Conservation (phyloP, 257 asterid species). For the Solanum tarapatanum region DNA sequence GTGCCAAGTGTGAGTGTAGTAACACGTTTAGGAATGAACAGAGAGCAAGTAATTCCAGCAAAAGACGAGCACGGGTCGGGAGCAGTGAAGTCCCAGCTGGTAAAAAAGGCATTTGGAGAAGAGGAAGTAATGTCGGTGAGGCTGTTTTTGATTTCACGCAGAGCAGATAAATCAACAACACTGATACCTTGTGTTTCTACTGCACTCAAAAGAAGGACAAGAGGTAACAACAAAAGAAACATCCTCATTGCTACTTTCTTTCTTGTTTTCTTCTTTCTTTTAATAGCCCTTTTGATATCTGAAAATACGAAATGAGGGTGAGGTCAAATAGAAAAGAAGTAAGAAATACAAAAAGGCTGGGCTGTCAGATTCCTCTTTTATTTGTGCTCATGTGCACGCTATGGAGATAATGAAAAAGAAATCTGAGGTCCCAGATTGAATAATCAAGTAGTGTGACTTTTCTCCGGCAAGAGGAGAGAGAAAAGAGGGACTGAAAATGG, state of each 20-base stretch:
- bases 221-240: background rate
- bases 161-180: conserved; percentile 38
- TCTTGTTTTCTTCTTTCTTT: background rate
- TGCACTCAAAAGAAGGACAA: background rate
- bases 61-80: conserved; percentile 60
- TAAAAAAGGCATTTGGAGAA: conserved; percentile 32
- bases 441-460: background rate
- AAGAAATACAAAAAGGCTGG: background rate
- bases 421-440: background rate
- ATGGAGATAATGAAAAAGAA: background rate
- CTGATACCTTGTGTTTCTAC: background rate
- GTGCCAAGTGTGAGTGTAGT: conserved; percentile 46
- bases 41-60: conserved; percentile 55
- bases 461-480: background rate
- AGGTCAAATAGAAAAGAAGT: background rate
- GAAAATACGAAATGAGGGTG: background rate
- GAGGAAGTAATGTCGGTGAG: conserved; percentile 41
- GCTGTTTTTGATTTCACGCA: conserved; percentile 42
- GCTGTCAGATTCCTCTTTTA: background rate
- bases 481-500: background rate
- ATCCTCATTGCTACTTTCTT: background rate
- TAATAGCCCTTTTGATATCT: background rate
- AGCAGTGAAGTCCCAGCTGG: conserved; percentile 55
- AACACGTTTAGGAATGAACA: conserved; percentile 2
- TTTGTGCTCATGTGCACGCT: conserved; percentile 2